Conservation (phyloP, 2,329 filamentous ascomycete species). For the Geosmithia putterillii region DNA sequence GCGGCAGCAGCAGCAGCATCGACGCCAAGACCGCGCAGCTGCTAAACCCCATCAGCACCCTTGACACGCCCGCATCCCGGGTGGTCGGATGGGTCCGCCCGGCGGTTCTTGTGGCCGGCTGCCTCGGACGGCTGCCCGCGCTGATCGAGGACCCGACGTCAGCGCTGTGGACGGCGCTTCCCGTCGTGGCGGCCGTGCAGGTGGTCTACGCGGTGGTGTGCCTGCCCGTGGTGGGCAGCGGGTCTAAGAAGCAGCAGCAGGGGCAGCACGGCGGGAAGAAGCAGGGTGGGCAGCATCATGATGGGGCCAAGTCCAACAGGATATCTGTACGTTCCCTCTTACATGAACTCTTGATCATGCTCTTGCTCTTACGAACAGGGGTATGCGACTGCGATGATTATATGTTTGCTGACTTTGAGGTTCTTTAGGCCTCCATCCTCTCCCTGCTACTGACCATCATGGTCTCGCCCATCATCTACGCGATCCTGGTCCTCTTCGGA, state of each 20-base stretch:
- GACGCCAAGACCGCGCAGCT: conserved; percentile 14
- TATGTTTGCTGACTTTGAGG: conserved; percentile 1
- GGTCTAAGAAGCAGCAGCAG: conserved; percentile 31
- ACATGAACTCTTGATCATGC: too few species aligned
- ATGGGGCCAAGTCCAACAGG: conserved; percentile 17
- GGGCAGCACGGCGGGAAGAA: conserved; percentile 41
- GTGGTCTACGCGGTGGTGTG: conserved; percentile 48
- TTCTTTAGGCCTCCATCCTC: conserved; percentile 28
- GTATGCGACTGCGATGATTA: neutral
- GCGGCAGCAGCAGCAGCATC: conserved; percentile 2
- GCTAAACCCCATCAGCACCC: conserved; percentile 23
- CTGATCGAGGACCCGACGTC: conserved; percentile 60
- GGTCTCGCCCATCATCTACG: conserved; percentile 50
- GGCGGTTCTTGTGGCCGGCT: conserved; percentile 50
- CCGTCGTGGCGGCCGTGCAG: conserved; percentile 54
- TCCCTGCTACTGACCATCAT: conserved; percentile 51
- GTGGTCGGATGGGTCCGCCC: conserved; percentile 57
- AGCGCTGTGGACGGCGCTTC: conserved; percentile 47
- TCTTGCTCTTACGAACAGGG: too few species aligned
- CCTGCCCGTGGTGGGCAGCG: conserved; percentile 45
- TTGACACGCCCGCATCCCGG: conserved; percentile 23
- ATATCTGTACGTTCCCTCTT: conserved; percentile 32
- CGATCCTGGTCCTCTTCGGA: conserved; percentile 74
- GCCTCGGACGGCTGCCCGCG: conserved; percentile 48
- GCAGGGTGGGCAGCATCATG: conserved; percentile 19